Evolutionary conservation across 257 asterid species (phyloP), one percentile per base, ranked within the genome.

Genomic region (Przewalskia tangutica): DNA sequence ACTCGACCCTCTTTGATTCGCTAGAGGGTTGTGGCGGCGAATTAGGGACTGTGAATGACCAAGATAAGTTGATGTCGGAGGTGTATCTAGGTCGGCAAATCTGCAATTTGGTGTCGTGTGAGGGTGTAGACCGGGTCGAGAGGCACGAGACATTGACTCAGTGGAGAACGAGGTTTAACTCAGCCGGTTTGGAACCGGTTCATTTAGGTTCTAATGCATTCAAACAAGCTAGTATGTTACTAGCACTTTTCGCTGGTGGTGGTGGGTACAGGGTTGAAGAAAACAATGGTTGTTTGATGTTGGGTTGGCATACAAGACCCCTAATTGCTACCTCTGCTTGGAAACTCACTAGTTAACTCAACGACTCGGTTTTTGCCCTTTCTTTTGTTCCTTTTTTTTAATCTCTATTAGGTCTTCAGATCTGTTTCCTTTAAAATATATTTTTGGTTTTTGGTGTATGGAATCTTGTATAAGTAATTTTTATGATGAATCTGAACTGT

Each of bases 231-330:
- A 93, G 97, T 38, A 89, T 90, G 92, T 77, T 95, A 82, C 17
- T 95, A 85, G 97, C 94, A 2, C 40, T 92, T 87, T 95, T 92
- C 82, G 93, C 91, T 2, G 97, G 97, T 59, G 97, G 98, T 36
- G 97, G 91, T 82, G 98, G 98, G 44, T 93, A 95, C 58, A 89
- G 90, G 44, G 98, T 93, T 51, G 98, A 95, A 76, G 98, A 95
- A 44, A 93, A 89, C 34, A 84, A 88, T 81, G 98, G 98, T 2
- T 92, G 97, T 81, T 85, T 95, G 95, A 91, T 89, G 95, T 59
- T 95, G 89, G 98, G 98, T 46, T 95, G 98, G 98, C 98, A 95
- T 18, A 91, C 98, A 0, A 86, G 97, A 91, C 94, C 98, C 20
- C 60, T 95, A 81, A 91, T 95, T 66, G 94, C 98, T 14, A 90